phyloP scores from a whole-genome alignment of 352 stramenopile species.

The Phytophthora citricola region DNA sequence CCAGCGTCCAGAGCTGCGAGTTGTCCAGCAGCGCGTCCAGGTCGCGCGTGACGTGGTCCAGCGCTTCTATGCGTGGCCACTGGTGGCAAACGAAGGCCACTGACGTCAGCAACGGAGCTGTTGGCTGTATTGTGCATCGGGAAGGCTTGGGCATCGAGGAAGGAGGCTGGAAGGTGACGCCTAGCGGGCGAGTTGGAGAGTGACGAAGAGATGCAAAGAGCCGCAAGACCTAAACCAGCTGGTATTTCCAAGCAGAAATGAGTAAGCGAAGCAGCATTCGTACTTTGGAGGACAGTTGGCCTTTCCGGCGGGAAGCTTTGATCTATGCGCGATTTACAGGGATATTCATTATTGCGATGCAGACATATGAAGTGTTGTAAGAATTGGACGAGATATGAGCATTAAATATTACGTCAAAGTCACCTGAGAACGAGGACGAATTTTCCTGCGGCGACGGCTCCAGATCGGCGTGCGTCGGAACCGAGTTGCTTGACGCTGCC shows the following conservation, averaged over 20 bases:
- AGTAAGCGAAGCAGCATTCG: slow-evolving; percentile 10
- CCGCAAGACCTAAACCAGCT: slow-evolving; percentile 1
- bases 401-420: not conserved
- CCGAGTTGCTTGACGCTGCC: not conserved
- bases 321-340: not conserved
- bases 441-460: slow-evolving; percentile 9
- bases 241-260: slow-evolving; percentile 17
- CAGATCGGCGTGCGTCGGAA: slow-evolving; percentile 3
- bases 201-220: slow-evolving; percentile 14
- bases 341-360: not conserved
- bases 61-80: slow-evolving; percentile 27
- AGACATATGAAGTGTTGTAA: not conserved
- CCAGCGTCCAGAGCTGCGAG: slow-evolving; percentile 34
- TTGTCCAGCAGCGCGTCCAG: slow-evolving; percentile 36
- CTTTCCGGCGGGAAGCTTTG: slow-evolving; percentile 5
- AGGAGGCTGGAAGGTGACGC: not conserved
- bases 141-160: slow-evolving; percentile 3
- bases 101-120: slow-evolving; percentile 18
- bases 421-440: not conserved
- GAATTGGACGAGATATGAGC: too few species aligned
- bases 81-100: slow-evolving; percentile 30
- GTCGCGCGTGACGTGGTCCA: slow-evolving; percentile 35
- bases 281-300: not conserved
- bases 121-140: not conserved
- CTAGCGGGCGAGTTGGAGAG: slow-evolving; percentile 10